Conservation (phyloP, 371 early-diverging fungal genomes). For the Mycotypha africana region DNA sequence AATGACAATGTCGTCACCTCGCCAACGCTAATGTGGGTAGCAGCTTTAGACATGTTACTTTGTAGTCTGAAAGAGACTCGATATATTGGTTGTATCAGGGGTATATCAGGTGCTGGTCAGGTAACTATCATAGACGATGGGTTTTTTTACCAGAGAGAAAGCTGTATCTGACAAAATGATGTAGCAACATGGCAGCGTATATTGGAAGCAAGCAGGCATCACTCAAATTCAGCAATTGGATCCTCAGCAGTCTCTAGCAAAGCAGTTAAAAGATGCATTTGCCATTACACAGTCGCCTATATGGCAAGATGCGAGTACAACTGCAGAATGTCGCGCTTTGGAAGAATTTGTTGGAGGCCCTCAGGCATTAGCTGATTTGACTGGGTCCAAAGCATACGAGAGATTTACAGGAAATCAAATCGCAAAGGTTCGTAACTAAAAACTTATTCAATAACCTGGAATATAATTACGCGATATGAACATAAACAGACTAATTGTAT, state of each 20-base stretch:
- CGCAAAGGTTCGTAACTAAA: constrained; percentile 43
- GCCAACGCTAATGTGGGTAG: constrained; percentile 78
- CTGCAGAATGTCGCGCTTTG: constrained; percentile 54
- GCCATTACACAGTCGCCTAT: constrained; percentile 65
- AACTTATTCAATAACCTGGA: background rate
- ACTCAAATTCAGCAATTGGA: constrained; percentile 33
- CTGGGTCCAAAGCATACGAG: constrained; percentile 76
- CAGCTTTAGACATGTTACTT: constrained; percentile 65
- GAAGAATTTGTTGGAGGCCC: constrained; percentile 59
- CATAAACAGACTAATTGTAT: background rate
- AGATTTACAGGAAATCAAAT: constrained; percentile 80
- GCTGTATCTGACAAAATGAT: too few species aligned
- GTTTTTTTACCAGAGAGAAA: too few species aligned
- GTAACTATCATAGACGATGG: too few species aligned
- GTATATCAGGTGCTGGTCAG: constrained; percentile 73
- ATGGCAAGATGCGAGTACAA: constrained; percentile 83
- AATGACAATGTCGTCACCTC: constrained; percentile 49
- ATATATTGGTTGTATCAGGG: constrained; percentile 33
- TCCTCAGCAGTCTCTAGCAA: constrained; percentile 22
- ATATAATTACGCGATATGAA: too few species aligned
- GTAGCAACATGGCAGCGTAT: constrained; percentile 84
- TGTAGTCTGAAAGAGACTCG: constrained; percentile 25
- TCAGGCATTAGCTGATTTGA: constrained; percentile 55
- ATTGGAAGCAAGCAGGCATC: constrained; percentile 56
- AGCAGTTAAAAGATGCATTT: constrained; percentile 58